Evolutionary conservation across 768 basidiomycete genomes (phyloP).

Genomic region (Exidia glandulosa): DNA sequence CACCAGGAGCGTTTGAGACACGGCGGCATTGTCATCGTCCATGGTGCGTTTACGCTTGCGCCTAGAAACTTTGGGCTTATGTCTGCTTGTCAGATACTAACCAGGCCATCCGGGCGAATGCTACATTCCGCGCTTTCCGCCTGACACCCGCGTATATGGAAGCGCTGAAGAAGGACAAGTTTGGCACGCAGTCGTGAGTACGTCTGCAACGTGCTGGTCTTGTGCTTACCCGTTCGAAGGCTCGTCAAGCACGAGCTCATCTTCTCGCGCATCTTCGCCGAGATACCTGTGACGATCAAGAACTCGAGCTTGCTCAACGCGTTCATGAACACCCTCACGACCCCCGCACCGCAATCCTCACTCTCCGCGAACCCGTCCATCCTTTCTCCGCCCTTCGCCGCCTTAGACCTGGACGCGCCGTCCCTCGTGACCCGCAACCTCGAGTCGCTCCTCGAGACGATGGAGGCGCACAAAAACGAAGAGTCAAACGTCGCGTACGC

Average conservation of each 20-base stretch:
- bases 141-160: slow-evolving; percentile 71
- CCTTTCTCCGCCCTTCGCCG: slow-evolving; percentile 29
- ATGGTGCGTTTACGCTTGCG: slow-evolving; percentile 40
- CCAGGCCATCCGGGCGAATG: slow-evolving; percentile 69
- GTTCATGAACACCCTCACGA: slow-evolving; percentile 57
- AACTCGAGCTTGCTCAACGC: slow-evolving; percentile 70
- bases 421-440: slow-evolving; percentile 62
- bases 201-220: neutral
- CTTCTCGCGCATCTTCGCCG: slow-evolving; percentile 76
- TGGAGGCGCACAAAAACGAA: slow-evolving; percentile 81
- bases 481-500: slow-evolving; percentile 88
- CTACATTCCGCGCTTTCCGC: slow-evolving; percentile 81
- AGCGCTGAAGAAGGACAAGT: slow-evolving; percentile 73
- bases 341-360: slow-evolving; percentile 24
- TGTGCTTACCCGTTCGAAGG: slow-evolving; percentile 28
- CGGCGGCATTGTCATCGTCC: slow-evolving; percentile 75
- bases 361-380: slow-evolving; percentile 29
- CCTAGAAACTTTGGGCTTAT: slow-evolving; percentile 14
- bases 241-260: slow-evolving; percentile 71
- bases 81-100: slow-evolving; percentile 46
- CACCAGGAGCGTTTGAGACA: slow-evolving; percentile 80
- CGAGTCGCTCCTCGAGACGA: slow-evolving; percentile 73
- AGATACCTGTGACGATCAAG: slow-evolving; percentile 76
- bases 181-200: slow-evolving; percentile 71
- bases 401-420: slow-evolving; percentile 58